Evolutionary conservation across 1,139 yeast genomes (phyloP).

Genomic region (Nakaseomyces kungkrabaensis): DNA sequence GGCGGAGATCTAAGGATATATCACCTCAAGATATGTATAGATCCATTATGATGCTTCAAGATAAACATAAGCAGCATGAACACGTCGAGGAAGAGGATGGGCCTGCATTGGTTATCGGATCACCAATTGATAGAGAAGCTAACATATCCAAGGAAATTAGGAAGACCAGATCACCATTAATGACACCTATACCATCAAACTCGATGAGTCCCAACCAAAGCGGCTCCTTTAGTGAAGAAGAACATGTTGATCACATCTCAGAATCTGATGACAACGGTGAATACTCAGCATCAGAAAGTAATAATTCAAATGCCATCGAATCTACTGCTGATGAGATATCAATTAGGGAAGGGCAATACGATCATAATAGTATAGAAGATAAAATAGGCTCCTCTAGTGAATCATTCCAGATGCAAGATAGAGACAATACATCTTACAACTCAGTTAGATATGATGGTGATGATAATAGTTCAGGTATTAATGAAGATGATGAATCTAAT

Average conservation of each 20-base stretch:
- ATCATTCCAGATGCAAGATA: neutral
- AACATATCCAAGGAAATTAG: neutral
- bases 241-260: neutral
- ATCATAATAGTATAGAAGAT: neutral
- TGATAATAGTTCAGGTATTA: neutral
- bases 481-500: neutral
- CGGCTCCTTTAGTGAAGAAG: neutral
- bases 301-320: neutral
- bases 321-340: neutral
- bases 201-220: neutral
- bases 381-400: neutral
- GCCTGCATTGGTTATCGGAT: slow-evolving; percentile 69
- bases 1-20: slow-evolving; percentile 39
- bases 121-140: slow-evolving; percentile 37
- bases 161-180: neutral
- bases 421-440: neutral
- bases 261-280: neutral
- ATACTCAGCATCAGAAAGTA: neutral
- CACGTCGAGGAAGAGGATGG: slow-evolving; percentile 47
- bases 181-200: neutral
- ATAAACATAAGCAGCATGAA: slow-evolving; percentile 30
- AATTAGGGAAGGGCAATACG: neutral
- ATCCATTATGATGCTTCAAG: slow-evolving; percentile 71
- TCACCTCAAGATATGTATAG: slow-evolving; percentile 78
- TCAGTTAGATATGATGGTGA: neutral